Evolutionary conservation across 768 basidiomycete species (phyloP).

Genomic region (Tremella yokohamensis): DNA sequence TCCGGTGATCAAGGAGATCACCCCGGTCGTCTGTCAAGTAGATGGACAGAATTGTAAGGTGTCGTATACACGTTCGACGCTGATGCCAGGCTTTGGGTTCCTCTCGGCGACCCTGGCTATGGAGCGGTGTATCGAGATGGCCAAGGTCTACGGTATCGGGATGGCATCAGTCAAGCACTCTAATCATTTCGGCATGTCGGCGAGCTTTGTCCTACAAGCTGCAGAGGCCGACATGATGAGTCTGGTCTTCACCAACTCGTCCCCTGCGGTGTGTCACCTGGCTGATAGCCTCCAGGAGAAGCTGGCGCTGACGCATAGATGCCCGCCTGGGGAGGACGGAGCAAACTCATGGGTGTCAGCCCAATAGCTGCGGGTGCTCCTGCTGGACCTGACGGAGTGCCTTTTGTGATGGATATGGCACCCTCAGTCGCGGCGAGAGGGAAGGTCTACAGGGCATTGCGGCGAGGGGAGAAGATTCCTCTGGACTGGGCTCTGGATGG

Average conservation of each 20-base stretch:
- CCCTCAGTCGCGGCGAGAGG: neutral
- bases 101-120: constrained; percentile 3
- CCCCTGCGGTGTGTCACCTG: neutral
- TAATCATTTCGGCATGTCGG: constrained; percentile 7
- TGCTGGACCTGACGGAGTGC: neutral
- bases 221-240: neutral
- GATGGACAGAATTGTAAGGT: constrained; percentile 3
- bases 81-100: constrained; percentile 7
- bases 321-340: neutral
- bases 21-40: constrained; percentile 6
- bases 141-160: neutral
- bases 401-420: neutral
- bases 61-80: neutral
- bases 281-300: too few species aligned
- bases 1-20: neutral
- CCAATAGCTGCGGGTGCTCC: neutral
- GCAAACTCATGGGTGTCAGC: neutral
- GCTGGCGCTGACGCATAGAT: constrained; percentile 1
- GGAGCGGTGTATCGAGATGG: constrained; percentile 6
- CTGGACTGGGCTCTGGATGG: neutral
- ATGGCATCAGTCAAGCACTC: constrained; percentile 10
- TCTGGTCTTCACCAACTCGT: constrained; percentile 3
- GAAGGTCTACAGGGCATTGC: neutral
- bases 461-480: constrained; percentile 1
- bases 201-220: constrained; percentile 5